Percentiles rank a stretch among this genome's conserved stretches.
Conservation (phyloP, 2,329 filamentous ascomycete genomes). For the Leptographium galeiforme region DNA sequence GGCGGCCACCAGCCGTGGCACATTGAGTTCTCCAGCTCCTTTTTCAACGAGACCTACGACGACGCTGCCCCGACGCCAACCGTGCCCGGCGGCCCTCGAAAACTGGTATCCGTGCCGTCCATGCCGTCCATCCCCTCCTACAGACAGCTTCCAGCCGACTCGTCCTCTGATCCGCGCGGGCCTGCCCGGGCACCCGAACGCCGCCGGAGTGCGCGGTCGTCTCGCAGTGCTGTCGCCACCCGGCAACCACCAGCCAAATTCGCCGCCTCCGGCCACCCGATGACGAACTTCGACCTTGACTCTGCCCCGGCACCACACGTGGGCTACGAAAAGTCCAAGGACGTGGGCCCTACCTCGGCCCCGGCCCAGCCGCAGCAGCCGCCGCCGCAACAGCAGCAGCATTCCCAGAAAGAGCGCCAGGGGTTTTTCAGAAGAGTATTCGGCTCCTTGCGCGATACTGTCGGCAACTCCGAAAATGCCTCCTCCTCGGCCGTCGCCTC, state of each 20-base stretch:
- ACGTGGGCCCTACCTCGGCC: conserved; percentile 27
- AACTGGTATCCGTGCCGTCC: conserved; percentile 21
- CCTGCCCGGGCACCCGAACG: conserved; percentile 23
- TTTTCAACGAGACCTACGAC: conserved; percentile 42
- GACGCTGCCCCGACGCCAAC: conserved; percentile 80
- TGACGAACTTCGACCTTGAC: conserved; percentile 25
- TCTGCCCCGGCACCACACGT: conserved; percentile 45
- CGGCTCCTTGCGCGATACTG: conserved; percentile 50
- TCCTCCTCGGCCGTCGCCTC: conserved; percentile 10
- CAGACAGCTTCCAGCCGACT: conserved; percentile 26
- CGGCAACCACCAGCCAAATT: conserved; percentile 18
- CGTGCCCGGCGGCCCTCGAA: conserved; percentile 64
- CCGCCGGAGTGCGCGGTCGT: conserved; percentile 45
- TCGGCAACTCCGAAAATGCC: conserved; percentile 8
- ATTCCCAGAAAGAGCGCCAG: conserved; percentile 46
- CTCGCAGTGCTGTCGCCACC: conserved; percentile 31
- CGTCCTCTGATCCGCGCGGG: conserved; percentile 20
- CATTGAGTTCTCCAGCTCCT: conserved; percentile 34
- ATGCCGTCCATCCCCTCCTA: conserved; percentile 22
- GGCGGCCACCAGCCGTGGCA: conserved; percentile 23
- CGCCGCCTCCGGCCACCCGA: conserved; percentile 13
- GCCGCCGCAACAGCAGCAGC: not conserved
- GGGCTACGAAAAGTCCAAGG: conserved; percentile 46
- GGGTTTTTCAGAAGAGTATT: conserved; percentile 94
- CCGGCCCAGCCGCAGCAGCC: conserved; percentile 1